Base-by-base conservation (phyloP, 2,329 filamentous ascomycete species). In the Ophiobolus disseminans region DNA sequence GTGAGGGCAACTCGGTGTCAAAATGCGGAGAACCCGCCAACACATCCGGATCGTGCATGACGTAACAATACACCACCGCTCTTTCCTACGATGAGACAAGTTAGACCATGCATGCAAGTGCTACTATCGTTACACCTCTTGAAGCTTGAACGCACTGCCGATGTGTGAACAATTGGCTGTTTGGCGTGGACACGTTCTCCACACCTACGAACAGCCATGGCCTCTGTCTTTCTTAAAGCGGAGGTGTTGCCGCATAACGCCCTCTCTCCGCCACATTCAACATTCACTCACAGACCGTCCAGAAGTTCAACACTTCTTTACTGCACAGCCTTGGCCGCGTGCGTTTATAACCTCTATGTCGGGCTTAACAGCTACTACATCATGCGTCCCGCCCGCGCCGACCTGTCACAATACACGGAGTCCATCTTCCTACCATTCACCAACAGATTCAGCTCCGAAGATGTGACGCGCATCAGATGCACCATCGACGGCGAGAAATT, bases 371-470 rank as follows among this genome's bases (percentile, higher is more conserved):
- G 38, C 34, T 3, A 34, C 37, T 32, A 30, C 37, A 52, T 39
- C 20, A 64, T 65, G 62, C 30, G 21, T 19, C 19, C 42, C 11
- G 21, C 47, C 35, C 30, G 50, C 21, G 21, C 31, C 14, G 36
- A 62, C 28, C 34, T 57, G 9, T 48, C 56, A 41, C 52, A 53
- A 16, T 51, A 62, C 34, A 63, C 56, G 7, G 41, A 55, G 13
- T 60, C 68, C 7, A 65, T 72, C 16, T 72, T 70, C 47, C 53
- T 73, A 21, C 70, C 70, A 2, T 73, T 66, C 45, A 53, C 65
- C 23, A 45, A 65, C 42, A 55, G 55, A 9, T 68, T 71, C 52
- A 58, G 51, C 39, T 46, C 64, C 19, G 50, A 66, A 34, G 47
- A 59, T 43, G 55, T 63, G 0, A 65, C 68, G 1, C 56, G 65